Evolutionary conservation across 2,329 filamentous ascomycete genomes (phyloP), one percentile per base, ranked within the genome.

Genomic region (Phialemoniopsis sp.): DNA sequence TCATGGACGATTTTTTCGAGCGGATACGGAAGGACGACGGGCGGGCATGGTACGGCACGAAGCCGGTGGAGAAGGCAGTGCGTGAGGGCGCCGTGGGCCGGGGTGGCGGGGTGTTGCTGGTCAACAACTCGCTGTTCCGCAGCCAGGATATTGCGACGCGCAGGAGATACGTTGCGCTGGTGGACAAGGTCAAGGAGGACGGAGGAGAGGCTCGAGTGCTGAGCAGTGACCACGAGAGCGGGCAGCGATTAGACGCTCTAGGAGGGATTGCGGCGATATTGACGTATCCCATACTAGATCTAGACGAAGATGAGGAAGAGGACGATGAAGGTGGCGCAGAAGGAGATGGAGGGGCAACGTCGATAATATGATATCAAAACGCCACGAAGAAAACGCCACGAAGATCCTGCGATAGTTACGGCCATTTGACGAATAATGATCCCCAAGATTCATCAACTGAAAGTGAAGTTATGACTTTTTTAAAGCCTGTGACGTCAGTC

Each of bases 181-280:
- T 97, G 4, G 91, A 97, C 59, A 83, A 82, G 46, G 91, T 97
- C n/a, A 80, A 82, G 48, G 82, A 82, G 4, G 83, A 89, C 47
- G 93, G 91, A 5, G 93, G 91, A 2, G 89, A 96, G 48, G 87
- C 89, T 1, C 73, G 87, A 39, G 79, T 97, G n/a, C 65, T 97
- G 19, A 97, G 91, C 60, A 90, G 87, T 53, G 85, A 94, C 55
- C 91, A 97, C 60, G 91, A 96, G 67, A 96, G 90, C 59, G 93
- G 93, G 1, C 85, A 85, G 66, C 73, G 89, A 43, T 64, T 98
- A 13, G 87, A 90, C 49, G 85, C 82, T 12, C 60, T 97, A 44
- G 90, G 93, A 2, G 87, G 89, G 14, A 85, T 98, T 45, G 93
- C 91, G 13, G 89, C 89, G 2, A 85, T 96, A 19, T 67, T 96